These are phyloP conservation scores for sweet orange (Citrus sinensis) DNA, from an alignment of 345 rosid genomes.

Conservation along the genomic window DVS_A1.0 CM039162.1:21705001-21705500, in stretches of 20 bases:
- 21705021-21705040: background rate
- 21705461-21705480: background rate
- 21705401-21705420: constrained; percentile 84
- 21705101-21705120: too few species aligned
- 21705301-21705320: background rate
- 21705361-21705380: constrained; percentile 82
- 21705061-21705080: background rate
- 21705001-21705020: background rate
- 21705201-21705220: background rate
- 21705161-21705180: too few species aligned
- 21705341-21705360: constrained; percentile 77
- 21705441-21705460: constrained; percentile 75
- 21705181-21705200: too few species aligned
- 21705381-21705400: constrained; percentile 74
- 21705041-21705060: background rate
- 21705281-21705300: background rate
- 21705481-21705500: background rate
- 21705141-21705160: too few species aligned
- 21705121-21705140: too few species aligned
- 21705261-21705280: background rate
- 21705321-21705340: background rate
- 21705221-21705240: background rate
- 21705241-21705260: background rate
- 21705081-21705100: too few species aligned
- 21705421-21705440: constrained; percentile 58